Base-by-base conservation (phyloP, 2,329 filamentous ascomycete species). In the Aspergillus pseudonomiae region DNA sequence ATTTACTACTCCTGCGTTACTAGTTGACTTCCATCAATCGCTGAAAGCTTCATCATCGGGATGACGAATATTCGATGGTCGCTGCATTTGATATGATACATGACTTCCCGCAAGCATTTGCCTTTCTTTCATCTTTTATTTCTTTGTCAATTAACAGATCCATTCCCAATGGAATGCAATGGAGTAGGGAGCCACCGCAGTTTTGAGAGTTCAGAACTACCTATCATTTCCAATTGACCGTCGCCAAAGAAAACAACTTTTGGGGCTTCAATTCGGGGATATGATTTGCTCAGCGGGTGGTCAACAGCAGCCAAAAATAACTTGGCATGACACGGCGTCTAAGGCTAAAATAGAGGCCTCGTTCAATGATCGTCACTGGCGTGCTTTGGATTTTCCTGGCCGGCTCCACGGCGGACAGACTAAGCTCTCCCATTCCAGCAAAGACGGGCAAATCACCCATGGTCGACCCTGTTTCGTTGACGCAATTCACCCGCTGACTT, bases 401-500 rank as follows among this genome's bases (percentile, higher is more conserved):
- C 16, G 14, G 48, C 30, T 60, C 48, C 43, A 46, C 28, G 32
- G 43, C 52, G 43, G 39, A 24, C 58, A 60, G 57, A 28, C 60
- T 45, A 45, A 56, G 46, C 28, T 63, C 52, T 45, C 54, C 43
- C 24, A 39, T 43, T 55, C 52, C 52, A 55, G 32, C 52, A 55
- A 55, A 55, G 30, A 36, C 34, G 19, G 28, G 36, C 56, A 26
- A 43, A 36, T 39, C 32, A 28, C 50, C 65, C 61, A 56, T 63
- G 63, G 65, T 61, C 61, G 59, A 65, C 59, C 59, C 45, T 55
- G n/a, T 53, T 50, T 65, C 57, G 65, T 67, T 68, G 67, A 69
- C 67, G 67, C 66, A 67, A 69, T 65, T 63, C 52, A 55, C 12
- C 59, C 36, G 36, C 30, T 43, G 26, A 19, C 48, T 32, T 34